Evolutionary conservation across 2,329 filamentous ascomycete genomes (phyloP), one percentile per base, ranked within the genome.

Genomic region (Talaromyces sp.): DNA sequence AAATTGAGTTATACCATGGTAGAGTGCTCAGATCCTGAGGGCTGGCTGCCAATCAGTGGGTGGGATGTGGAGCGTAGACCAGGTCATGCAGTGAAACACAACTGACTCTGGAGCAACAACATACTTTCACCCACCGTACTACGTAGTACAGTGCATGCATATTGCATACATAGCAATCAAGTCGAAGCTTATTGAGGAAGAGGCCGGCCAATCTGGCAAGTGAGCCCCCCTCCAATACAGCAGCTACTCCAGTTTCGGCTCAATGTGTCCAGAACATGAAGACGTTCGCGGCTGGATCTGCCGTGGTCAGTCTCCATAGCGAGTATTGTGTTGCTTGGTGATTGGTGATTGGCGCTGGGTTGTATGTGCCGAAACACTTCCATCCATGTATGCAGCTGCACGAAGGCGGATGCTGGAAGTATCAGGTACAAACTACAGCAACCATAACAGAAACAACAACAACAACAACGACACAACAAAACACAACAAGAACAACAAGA

Each of bases 61-160:
- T 3, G 9, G 3, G 11, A 13, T 31, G 35, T 57, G 56, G 62
- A 37, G 52, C 43, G 17, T 10, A 47, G 9, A 10, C 57, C 60
- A 62, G 60, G 61, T 59, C 63, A 61, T 47, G 63, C 63, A 61
- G 58, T 61, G 63, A 57, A 56, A 65, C 58, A 50, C 25, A 58
- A 60, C 31, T n/a, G 8, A 25, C n/a, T 25, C 11, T 25, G 13
- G 13, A 17, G 13, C 50, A 56, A 56, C 31, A 35, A 19, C 50
- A 33, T 52, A 31, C 25, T 50, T 47, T 25, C 3, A 17, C 17
- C 22, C 22, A 22, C 10, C 8, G 47, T 10, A 22, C 22, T 22
- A 22, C 22, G 22, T 22, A 22, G 22, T 22, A 47, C 43, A 49
- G n/a, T 54, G 27, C 50, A 54, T 54, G 50, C 33, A 54, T 56